Evolutionary conservation across 306 rosid genomes (phyloP), one percentile per base, ranked within the genome.

Genomic region (Glycine soja): DNA sequence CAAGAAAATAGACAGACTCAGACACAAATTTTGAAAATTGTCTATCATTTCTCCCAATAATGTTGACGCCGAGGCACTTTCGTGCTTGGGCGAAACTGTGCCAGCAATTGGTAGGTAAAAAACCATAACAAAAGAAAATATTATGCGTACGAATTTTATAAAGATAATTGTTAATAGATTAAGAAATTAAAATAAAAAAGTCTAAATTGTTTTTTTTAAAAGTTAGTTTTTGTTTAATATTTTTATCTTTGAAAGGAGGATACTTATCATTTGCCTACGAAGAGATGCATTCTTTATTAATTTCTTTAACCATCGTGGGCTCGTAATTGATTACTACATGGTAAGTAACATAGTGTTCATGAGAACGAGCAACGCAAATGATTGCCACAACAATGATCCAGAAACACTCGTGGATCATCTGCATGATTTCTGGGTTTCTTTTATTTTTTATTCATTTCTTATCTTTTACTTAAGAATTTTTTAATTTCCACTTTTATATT

Each of bases 361-460:
- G 70, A 65, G 75, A 81, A 81, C 18, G 34, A 12, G 81, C 81
- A 70, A 70, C 6, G 63, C 72, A 45, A 73, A 84, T 84, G 87
- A 75, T 80, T 80, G 82, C 64, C 71, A 54, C 61, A 74, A 57
- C 80, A 75, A 66, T 66, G 76, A 81, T 65, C 48, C 80, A 73
- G 50, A 51, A 66, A 66, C 84, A 70, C 75, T 75, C 82, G 78
- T 84, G 84, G 63, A 52, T 58, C 75, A 53, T 70, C 62, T 84
- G 64, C 87, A 74, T 84, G 61, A 80, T 84, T 79, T 52, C 62
- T 62, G 62, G 54, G 47, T 75, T 75, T 63, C 40, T 63, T 70
- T 68, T 46, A 8, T 69, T 7, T 7, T 13, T 80, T 40, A 40
- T 40, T 51, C 7, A 46, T 5, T 18, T 36, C 30, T 76, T 68